Evolutionary conservation across 768 basidiomycete genomes (phyloP), one percentile per base, ranked within the genome.

Genomic region (Lactarius tabidus): DNA sequence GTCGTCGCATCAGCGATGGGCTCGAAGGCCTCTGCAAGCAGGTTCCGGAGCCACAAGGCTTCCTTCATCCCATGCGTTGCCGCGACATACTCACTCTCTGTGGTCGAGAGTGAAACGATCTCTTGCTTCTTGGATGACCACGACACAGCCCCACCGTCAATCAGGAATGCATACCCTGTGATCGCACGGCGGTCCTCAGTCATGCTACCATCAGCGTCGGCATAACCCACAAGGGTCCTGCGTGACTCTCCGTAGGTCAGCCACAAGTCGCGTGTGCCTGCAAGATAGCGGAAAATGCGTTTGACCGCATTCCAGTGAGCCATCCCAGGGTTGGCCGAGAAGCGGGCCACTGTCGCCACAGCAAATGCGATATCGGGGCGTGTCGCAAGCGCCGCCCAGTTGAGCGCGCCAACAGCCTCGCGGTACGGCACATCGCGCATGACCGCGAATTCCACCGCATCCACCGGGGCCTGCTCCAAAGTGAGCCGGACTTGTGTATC

Each of bases 31-130:
- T 36, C 36, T 9, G 36, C 36, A 10, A 36, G 36, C n/a, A n/a
- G n/a, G n/a, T n/a, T n/a, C n/a, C n/a, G n/a, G n/a, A n/a, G n/a
- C n/a, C n/a, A n/a, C n/a, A 36, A 12, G 36, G 36, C 36, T 10
- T 36, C 36, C 10, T 36, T 36, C 36, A 36, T 36, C 6, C 36
- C 36, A 36, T 36, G 36, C 10, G 36, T 36, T 6, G 71, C 66
- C 0, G 79, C 79, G 17, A 80, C 73, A 69, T 80, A 82, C 72
- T 83, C 81, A 0, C 79, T 77, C 67, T 84, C 79, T 3, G 73
- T 74, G n/a, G n/a, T n/a, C n/a, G n/a, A n/a, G n/a, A n/a, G n/a
- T n/a, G n/a, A n/a, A n/a, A n/a, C n/a, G n/a, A n/a, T n/a, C n/a
- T n/a, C n/a, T n/a, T n/a, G n/a, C n/a, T n/a, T n/a, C n/a, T n/a